Evolutionary conservation across 441 rosid genomes (phyloP), one percentile per base, ranked within the genome.

Genomic region (Biscutella laevigata): DNA sequence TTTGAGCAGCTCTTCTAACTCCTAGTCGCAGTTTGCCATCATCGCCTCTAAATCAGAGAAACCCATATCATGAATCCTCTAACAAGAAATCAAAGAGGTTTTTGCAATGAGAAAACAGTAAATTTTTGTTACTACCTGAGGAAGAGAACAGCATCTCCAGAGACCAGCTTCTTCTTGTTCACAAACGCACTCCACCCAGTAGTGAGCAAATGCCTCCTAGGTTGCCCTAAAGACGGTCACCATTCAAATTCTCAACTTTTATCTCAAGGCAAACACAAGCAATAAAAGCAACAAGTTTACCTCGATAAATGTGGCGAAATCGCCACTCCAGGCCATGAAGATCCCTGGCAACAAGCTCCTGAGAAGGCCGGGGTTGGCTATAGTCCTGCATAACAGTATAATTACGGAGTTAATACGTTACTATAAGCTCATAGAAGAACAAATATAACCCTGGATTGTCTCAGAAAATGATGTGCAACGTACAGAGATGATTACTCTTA

Each of bases 141-240:
- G 67, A 91, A 91, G 35, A 91, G 95, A 50, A 88, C 96, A 28
- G 96, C 98, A 76, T 91, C 98, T 60, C 98, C 98, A 12, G 95
- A 85, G 42, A 91, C 89, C 32, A 91, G 95, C 66, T 88, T 88
- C 84, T 91, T 91, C 84, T 78, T 86, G 68, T 91, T 91, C 5
- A 91, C 96, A 65, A 91, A 91, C 13, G 94, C 90, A 70, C 95
- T 91, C 98, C 98, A 91, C 24, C 98, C 98, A 2, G 96, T 91
- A 9, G 98, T 91, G 9, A 91, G 91, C 86, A 91, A 76, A 70
- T 91, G 98, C 74, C 98, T 80, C 61, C 96, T 79, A 12, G 98
- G 98, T 72, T 88, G 98, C 8, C 98, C 98, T 90, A 72, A 21
- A 32, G 45, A 48, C 7, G 57, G 44, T 35, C 45, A 48, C 22